phyloP scores from a whole-genome alignment of 2,329 filamentous ascomycete species.

The Gliomastix tumulicola region DNA sequence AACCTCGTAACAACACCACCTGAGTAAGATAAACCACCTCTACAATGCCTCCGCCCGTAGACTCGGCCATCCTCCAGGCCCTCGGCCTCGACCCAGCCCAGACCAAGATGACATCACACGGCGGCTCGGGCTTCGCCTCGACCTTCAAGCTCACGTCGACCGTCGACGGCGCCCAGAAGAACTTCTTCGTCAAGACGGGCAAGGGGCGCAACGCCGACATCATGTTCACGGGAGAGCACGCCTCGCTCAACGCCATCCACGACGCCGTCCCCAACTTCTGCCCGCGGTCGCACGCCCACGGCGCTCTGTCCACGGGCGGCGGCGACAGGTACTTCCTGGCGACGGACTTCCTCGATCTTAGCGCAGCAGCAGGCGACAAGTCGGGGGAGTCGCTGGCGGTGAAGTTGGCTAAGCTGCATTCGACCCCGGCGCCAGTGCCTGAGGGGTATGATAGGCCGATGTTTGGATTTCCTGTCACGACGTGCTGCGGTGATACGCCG shows the following conservation, averaged over 20 bases:
- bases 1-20: too few species aligned
- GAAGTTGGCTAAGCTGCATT: constrained; percentile 75
- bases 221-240: constrained; percentile 51
- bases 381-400: constrained; percentile 56
- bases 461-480: constrained; percentile 80
- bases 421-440: constrained; percentile 62
- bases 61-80: constrained; percentile 54
- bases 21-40: too few species aligned
- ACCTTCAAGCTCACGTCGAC: constrained; percentile 51
- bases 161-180: constrained; percentile 41
- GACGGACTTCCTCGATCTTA: constrained; percentile 75
- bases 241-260: constrained; percentile 76
- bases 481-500: constrained; percentile 66
- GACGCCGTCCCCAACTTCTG: constrained; percentile 65
- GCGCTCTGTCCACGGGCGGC: constrained; percentile 42
- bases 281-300: constrained; percentile 68
- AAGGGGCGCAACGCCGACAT: constrained; percentile 47
- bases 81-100: constrained; percentile 48
- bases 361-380: constrained; percentile 28
- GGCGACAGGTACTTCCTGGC: constrained; percentile 50
- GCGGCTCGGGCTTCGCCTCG: constrained; percentile 61
- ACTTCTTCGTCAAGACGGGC: constrained; percentile 70
- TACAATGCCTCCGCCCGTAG: constrained; percentile 46
- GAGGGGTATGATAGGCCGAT: constrained; percentile 49
- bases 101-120: constrained; percentile 52